Conservation (phyloP, 139 green algal genomes). For the Closterium sp. region DNA sequence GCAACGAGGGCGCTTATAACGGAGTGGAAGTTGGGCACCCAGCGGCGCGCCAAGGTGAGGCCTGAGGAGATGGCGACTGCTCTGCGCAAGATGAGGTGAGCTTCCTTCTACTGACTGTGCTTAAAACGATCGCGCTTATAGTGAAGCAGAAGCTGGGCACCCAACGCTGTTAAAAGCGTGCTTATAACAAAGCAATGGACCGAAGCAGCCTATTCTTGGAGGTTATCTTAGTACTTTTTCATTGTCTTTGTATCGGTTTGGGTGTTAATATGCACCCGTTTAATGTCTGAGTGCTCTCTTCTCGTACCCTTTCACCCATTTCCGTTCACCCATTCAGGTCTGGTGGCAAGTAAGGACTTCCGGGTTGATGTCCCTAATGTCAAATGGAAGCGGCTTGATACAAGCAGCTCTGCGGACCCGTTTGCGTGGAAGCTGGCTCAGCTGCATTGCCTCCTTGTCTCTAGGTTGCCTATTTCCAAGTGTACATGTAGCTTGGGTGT, state of each 20-base stretch:
- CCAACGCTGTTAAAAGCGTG: too few species aligned
- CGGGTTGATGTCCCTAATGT: neutral
- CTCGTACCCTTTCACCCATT: too few species aligned
- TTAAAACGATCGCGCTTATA: neutral
- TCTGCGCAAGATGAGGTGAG: constrained; percentile 41
- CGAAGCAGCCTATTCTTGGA: too few species aligned
- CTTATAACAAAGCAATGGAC: too few species aligned
- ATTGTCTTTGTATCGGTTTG: too few species aligned
- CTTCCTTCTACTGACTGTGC: neutral
- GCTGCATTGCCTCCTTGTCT: neutral
- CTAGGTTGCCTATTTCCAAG: neutral
- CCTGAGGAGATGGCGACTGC: constrained; percentile 75
- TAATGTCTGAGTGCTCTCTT: too few species aligned
- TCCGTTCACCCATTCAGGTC: neutral
- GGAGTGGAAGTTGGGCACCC: constrained; percentile 95
- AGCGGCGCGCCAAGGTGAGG: constrained; percentile 93
- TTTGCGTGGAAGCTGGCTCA: neutral
- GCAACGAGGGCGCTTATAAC: too few species aligned
- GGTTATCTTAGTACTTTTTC: too few species aligned
- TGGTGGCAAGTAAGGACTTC: neutral
- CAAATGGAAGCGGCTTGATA: neutral
- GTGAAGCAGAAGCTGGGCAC: too few species aligned
- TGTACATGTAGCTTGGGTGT: neutral
- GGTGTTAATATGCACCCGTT: too few species aligned
- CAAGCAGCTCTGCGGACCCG: neutral